A percentile compares a stretch with the other conserved stretches of the same genome.
Conservation (phyloP, 2,329 filamentous ascomycete species). For the Cytospora paraplurivora region DNA sequence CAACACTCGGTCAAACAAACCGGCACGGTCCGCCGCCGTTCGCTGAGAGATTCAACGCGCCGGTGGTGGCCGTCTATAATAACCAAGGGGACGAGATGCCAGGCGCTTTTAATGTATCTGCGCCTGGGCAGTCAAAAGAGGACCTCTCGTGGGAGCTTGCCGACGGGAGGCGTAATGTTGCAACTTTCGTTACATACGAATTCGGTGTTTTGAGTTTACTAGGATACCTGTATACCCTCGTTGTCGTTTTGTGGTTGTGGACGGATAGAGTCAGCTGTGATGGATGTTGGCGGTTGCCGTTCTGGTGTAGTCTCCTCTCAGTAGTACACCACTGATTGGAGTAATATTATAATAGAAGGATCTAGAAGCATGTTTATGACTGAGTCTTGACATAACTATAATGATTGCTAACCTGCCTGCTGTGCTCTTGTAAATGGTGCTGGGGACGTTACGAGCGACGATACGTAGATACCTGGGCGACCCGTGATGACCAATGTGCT, state of each 20-base stretch:
- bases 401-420: neutral
- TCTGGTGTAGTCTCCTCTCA: neutral
- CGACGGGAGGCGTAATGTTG: neutral
- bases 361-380: neutral
- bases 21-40: neutral
- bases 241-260: neutral
- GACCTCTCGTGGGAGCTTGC: neutral
- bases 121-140: neutral
- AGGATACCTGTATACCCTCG: slow-evolving; percentile 20
- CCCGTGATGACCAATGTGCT: slow-evolving; percentile 8
- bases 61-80: neutral
- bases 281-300: neutral
- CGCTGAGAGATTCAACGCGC: neutral
- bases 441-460: no score
- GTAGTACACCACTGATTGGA: neutral
- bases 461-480: neutral
- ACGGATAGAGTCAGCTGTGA: neutral
- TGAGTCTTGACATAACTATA: neutral
- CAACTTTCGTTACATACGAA: neutral
- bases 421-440: neutral
- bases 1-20: neutral
- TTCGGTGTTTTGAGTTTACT: neutral
- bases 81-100: neutral
- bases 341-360: neutral
- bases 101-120: no score